Evolutionary conservation across 257 asterid genomes (phyloP).

Genomic region (Solanum chilense): DNA sequence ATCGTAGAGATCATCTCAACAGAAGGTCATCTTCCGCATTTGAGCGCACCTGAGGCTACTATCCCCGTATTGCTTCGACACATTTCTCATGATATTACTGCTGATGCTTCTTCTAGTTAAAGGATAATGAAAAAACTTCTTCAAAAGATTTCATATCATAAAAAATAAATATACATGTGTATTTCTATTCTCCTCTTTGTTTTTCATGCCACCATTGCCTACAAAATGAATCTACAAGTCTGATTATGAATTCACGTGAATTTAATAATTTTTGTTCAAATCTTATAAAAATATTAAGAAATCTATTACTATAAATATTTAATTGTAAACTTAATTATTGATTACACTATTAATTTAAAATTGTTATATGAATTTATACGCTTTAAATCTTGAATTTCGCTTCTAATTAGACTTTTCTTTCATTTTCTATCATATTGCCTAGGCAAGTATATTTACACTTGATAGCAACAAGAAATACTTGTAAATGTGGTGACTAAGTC

Average conservation of each 20-base stretch:
- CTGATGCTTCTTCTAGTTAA: not conserved
- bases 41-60: conserved; percentile 14
- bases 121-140: not conserved
- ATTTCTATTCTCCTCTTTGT: not conserved
- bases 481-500: not conserved
- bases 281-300: not conserved
- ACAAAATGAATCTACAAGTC: not conserved
- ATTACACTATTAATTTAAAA: not conserved
- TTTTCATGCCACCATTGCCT: not conserved
- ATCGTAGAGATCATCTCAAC: conserved; percentile 16
- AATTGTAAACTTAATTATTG: not conserved
- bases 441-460: not conserved
- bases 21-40: conserved; percentile 23
- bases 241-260: not conserved
- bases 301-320: not conserved
- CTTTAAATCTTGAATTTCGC: not conserved
- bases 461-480: not conserved
- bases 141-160: not conserved
- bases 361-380: not conserved
- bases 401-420: not conserved
- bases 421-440: not conserved
- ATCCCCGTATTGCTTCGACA: conserved; percentile 12
- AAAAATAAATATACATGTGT: not conserved
- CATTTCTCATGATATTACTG: not conserved
- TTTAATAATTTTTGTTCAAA: not conserved